These are phyloP conservation scores for Roridomyces roridus DNA, from an alignment of 768 basidiomycete genomes.

Conservation along the genomic window DNA sequence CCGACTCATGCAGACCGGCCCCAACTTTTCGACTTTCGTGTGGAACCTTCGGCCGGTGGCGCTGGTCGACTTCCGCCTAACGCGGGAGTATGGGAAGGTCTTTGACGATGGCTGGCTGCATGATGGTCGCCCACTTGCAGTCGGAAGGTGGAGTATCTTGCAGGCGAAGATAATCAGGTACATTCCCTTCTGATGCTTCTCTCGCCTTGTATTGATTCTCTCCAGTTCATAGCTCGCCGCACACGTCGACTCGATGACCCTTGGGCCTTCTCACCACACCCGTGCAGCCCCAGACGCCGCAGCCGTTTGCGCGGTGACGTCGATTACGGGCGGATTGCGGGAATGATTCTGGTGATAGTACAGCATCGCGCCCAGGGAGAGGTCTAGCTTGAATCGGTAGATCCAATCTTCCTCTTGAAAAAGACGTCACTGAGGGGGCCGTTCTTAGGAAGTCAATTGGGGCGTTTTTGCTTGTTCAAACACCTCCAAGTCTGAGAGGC, in stretches of 20 bases:
- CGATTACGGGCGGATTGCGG: constrained; percentile 81
- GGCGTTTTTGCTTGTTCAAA: no score
- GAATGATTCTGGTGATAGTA: constrained; percentile 90
- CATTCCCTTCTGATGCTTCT: constrained; percentile 10
- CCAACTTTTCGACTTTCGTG: constrained; percentile 98
- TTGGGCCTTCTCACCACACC: constrained; percentile 87
- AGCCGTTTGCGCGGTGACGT: constrained; percentile 80
- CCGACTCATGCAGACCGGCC: constrained; percentile 96
- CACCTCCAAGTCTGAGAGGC: no score
- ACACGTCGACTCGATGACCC: constrained; percentile 83
- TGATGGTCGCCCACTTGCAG: constrained; percentile 78
- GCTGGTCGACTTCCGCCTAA: constrained; percentile 96
- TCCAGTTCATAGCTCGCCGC: constrained; percentile 89
- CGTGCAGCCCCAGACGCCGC: constrained; percentile 67
- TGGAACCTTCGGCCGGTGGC: constrained; percentile 84
- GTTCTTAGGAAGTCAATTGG: no score
- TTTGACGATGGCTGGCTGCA: constrained; percentile 91
- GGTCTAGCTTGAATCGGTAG: constrained; percentile 91
- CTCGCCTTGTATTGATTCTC: no score
- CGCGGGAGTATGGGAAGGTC: constrained; percentile 79
- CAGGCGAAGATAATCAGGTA: constrained; percentile 86
- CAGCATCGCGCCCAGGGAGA: constrained; percentile 88
- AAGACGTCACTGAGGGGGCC: not conserved
- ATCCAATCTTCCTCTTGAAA: not conserved
- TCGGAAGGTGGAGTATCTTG: constrained; percentile 85